Evolutionary conservation across 164 flowering plant genomes (phyloP).

Genomic region (Aristolochia fimbriata): DNA sequence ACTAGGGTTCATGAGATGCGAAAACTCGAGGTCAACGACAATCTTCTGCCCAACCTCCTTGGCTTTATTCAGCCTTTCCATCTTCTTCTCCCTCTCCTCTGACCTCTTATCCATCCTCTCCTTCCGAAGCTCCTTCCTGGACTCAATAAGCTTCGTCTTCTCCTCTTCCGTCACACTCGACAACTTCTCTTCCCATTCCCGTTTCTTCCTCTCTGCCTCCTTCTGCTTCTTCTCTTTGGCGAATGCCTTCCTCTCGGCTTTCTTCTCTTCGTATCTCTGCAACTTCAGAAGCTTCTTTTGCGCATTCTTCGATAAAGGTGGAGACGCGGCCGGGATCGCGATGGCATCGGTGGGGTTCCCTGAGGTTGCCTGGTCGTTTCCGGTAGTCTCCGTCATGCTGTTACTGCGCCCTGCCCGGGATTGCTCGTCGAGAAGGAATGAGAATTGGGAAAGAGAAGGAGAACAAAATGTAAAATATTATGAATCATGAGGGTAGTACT

Average conservation of each 20-base stretch:
- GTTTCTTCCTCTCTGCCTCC: constrained; percentile 56
- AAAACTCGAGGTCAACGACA: constrained; percentile 77
- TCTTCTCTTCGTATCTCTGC: constrained; percentile 63
- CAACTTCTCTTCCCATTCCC: constrained; percentile 69
- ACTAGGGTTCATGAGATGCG: constrained; percentile 52
- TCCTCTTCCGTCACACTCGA: constrained; percentile 53
- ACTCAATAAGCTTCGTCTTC: constrained; percentile 48
- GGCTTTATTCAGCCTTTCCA: constrained; percentile 42
- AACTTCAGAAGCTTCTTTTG: constrained; percentile 69
- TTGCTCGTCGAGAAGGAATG: no score
- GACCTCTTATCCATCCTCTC: constrained; percentile 76
- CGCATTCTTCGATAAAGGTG: constrained; percentile 60
- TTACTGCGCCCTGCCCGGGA: no score
- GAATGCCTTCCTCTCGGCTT: constrained; percentile 68
- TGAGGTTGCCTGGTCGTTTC: no score
- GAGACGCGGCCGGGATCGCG: background rate
- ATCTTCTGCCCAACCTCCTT: constrained; percentile 65
- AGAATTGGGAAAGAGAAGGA: no score
- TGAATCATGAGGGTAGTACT: no score
- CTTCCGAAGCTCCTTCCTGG: constrained; percentile 41
- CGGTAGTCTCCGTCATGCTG: no score
- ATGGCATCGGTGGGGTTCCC: background rate
- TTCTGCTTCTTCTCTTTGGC: constrained; percentile 53
- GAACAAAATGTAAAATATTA: no score
- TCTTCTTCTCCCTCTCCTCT: constrained; percentile 50